phyloP scores from a whole-genome alignment of 2,329 filamentous ascomycete genomes.

The Coniella lustricola region DNA sequence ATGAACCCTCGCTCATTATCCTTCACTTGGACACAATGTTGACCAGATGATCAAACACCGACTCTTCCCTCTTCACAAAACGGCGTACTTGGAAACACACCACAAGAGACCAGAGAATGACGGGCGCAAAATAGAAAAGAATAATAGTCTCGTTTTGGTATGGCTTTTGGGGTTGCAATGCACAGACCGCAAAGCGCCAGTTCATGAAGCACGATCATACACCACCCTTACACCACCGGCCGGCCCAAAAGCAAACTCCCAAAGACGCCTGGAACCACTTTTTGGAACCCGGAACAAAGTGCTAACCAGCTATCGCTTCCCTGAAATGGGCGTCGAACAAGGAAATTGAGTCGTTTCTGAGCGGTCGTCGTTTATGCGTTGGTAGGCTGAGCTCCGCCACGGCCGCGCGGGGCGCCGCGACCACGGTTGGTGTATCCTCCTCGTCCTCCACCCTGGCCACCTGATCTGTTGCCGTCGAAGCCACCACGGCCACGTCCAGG shows the following conservation, averaged over 20 bases:
- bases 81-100: no score
- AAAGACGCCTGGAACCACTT: conserved; percentile 15
- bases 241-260: conserved; percentile 14
- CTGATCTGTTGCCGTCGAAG: conserved; percentile 51
- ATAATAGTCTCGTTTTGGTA: no score
- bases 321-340: neutral
- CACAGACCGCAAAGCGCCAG: conserved; percentile 15
- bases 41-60: no score
- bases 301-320: conserved; percentile 5
- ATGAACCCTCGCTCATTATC: no score
- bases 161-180: conserved; percentile 11
- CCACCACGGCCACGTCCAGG: conserved; percentile 61
- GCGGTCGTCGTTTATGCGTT: conserved; percentile 35
- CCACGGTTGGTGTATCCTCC: conserved; percentile 60
- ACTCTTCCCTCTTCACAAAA: no score
- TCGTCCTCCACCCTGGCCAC: conserved; percentile 54
- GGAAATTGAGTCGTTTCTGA: conserved; percentile 1
- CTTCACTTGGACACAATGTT: no score
- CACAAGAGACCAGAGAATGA: neutral
- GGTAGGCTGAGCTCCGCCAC: conserved; percentile 49
- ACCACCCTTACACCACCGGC: conserved; percentile 15
- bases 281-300: conserved; percentile 6
- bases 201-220: conserved; percentile 15
- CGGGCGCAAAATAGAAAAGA: conserved; percentile 6
- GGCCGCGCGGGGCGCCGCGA: conserved; percentile 56